Evolutionary conservation across 768 basidiomycete species (phyloP), one percentile per base, ranked within the genome.

Genomic region (Mycena crocata): DNA sequence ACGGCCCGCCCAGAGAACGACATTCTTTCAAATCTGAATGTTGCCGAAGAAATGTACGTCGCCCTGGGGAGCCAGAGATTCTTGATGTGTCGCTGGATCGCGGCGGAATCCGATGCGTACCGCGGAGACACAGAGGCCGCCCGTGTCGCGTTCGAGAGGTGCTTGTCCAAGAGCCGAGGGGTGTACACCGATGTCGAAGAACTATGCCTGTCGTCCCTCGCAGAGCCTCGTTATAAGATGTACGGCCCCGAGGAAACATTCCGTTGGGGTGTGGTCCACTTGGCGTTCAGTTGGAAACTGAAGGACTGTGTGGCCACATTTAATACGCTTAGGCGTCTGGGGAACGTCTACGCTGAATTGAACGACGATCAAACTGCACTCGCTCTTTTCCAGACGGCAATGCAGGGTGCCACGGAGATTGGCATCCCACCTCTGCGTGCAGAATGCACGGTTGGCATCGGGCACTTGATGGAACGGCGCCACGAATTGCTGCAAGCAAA

Each of bases 381-480:
- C 15, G 35, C 32, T 45, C 39, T 65, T 21, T 58, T 58, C 10
- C 31, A n/a, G 5, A 30, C 17, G 13, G 57, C 40, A 19, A 39
- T 65, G 2, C n/a, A 65, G 40, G 46, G 56, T 6, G 45, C 39
- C 10, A 51, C 45, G 10, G n/a, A 64, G 34, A 40, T 58, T 3
- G 63, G 35, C 39, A 52, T 57, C 23, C 54, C 57, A 28, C 28
- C 56, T 13, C 35, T 46, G 13, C 24, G 35, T 0, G 56, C 55
- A 15, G 63, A 64, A 12, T 64, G 56, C 34, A 49, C 57, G 42
- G 21, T 21, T 13, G 35, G 54, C 10, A 44, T 64, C 28, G 62
- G 44, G 3, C 28, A 34, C 21, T 56, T 64, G 26, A 28, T 39
- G 42, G n/a, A 31, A 30, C 4, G 35, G 7, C 32, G 23, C 5